Evolutionary conservation across 1,284 basidiomycete species (phyloP).

Genomic region (Ceratobasidium papillatum): DNA sequence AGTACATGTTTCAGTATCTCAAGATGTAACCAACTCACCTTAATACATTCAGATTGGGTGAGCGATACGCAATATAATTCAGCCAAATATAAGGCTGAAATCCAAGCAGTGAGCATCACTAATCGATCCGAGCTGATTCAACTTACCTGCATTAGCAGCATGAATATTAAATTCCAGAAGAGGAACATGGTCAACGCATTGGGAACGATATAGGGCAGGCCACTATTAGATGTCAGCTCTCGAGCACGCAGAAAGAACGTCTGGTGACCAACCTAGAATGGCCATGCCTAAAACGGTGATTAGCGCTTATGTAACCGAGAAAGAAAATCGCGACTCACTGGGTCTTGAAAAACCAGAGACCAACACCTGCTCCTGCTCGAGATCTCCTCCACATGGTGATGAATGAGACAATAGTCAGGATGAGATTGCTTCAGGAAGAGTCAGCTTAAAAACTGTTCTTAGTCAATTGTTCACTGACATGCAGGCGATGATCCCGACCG

Average conservation of each 20-base stretch:
- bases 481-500: constrained; percentile 23
- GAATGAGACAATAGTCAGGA: constrained; percentile 22
- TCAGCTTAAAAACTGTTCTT: not conserved
- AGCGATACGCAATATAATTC: constrained; percentile 19
- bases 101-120: too few species aligned
- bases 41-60: not conserved
- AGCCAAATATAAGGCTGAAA: constrained; percentile 33
- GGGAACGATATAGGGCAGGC: constrained; percentile 28
- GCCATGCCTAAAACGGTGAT: constrained; percentile 6
- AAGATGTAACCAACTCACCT: constrained; percentile 11
- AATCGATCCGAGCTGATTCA: too few species aligned
- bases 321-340: constrained; percentile 11
- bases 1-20: not conserved
- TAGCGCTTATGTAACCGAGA: not conserved
- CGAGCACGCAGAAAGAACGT: too few species aligned
- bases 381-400: constrained; percentile 32
- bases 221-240: not conserved
- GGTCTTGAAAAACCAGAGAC: constrained; percentile 33
- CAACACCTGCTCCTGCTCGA: constrained; percentile 4
- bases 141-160: constrained; percentile 36
- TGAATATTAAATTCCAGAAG: constrained; percentile 37
- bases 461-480: constrained; percentile 11
- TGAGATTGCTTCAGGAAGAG: constrained; percentile 4
- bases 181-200: constrained; percentile 36
- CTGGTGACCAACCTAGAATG: constrained; percentile 21